These are phyloP conservation scores for Fusarium nelsonii DNA, from an alignment of 2,329 filamentous ascomycete species.

Conservation along the genomic window DNA sequence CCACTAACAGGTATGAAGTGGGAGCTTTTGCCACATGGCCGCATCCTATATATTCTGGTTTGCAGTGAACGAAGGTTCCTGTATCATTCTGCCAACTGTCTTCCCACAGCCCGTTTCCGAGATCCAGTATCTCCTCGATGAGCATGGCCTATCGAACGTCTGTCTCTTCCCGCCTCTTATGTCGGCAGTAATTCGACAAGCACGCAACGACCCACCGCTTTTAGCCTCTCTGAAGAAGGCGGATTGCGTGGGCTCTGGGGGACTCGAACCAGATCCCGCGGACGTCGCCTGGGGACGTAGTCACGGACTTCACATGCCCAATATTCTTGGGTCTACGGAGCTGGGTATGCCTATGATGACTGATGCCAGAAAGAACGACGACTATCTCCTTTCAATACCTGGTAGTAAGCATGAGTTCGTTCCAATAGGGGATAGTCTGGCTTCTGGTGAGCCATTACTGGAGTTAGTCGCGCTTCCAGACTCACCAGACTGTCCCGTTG, in stretches of 20 bases:
- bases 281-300: conserved; percentile 31
- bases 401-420: conserved; percentile 14
- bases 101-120: conserved; percentile 24
- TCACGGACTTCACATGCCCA: conserved; percentile 15
- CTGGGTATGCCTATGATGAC: conserved; percentile 11
- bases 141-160: conserved; percentile 14
- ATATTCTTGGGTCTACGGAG: conserved; percentile 36
- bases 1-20: conserved; percentile 9
- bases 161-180: conserved; percentile 23
- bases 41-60: conserved; percentile 7
- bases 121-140: conserved; percentile 15
- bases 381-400: conserved; percentile 1
- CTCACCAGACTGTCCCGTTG: conserved; percentile 33
- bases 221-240: conserved; percentile 16
- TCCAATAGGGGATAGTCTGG: neutral
- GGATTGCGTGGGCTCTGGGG: conserved; percentile 15
- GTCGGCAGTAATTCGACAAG: conserved; percentile 21
- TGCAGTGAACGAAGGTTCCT: conserved; percentile 13
- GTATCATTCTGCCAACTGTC: conserved; percentile 25
- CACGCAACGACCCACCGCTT: conserved; percentile 18
- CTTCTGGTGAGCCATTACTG: conserved; percentile 7
- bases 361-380: neutral
- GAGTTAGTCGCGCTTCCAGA: conserved; percentile 29
- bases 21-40: conserved; percentile 39
- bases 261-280: neutral